phyloP scores from a whole-genome alignment of 2,329 filamentous ascomycete species.

The Fusarium annulatum region DNA sequence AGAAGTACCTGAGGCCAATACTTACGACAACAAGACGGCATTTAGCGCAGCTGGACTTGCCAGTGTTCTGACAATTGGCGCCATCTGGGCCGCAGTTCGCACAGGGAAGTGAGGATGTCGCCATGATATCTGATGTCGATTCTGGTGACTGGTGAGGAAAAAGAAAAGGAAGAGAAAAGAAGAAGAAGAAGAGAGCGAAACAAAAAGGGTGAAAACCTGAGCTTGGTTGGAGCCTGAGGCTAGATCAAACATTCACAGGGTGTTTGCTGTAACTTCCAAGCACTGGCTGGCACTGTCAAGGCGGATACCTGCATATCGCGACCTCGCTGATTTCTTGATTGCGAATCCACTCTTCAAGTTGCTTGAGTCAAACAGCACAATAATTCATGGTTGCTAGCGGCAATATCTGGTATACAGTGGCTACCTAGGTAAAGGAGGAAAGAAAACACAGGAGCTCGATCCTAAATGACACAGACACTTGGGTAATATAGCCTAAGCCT shows the following conservation, averaged over 20 bases:
- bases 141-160: too few relatives aligned
- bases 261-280: background rate
- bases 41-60: background rate
- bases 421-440: too few relatives aligned
- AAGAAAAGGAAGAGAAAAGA: too few relatives aligned
- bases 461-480: too few relatives aligned
- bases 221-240: background rate
- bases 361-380: too few relatives aligned
- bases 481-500: too few relatives aligned
- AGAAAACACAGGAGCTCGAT: too few relatives aligned
- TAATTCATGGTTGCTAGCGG: too few relatives aligned
- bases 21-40: background rate
- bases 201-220: accelerated
- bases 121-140: background rate
- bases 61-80: accelerated
- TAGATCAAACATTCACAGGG: background rate
- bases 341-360: too few relatives aligned
- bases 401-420: too few relatives aligned
- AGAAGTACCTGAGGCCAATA: background rate
- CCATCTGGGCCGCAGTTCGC: background rate
- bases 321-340: background rate
- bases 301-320: background rate
- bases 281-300: background rate
- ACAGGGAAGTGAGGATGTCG: background rate
- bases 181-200: accelerated